Conservation (phyloP, 2,329 filamentous ascomycete genomes). For the Epichloe glyceriae region DNA sequence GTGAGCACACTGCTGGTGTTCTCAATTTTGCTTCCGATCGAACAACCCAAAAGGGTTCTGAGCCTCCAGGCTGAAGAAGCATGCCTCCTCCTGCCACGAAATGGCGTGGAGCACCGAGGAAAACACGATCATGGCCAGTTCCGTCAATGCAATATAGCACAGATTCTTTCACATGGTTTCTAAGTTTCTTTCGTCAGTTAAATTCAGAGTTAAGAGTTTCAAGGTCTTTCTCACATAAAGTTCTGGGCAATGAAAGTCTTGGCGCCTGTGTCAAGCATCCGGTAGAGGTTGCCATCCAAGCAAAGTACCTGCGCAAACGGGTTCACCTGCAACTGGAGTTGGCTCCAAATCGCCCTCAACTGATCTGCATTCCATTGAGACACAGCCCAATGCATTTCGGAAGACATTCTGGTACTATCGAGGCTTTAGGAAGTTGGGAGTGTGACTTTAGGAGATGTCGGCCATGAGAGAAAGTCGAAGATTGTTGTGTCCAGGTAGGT, state of each 20-base stretch:
- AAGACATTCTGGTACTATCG: background rate
- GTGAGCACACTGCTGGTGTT: conserved; percentile 5
- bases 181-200: background rate
- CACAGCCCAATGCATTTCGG: background rate
- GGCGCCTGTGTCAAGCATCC: conserved; percentile 9
- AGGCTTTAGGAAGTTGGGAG: too few relatives aligned
- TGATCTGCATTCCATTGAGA: conserved; percentile 5
- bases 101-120: conserved; percentile 14
- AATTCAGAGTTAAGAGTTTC: background rate
- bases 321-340: conserved; percentile 7
- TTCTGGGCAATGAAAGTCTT: conserved; percentile 12
- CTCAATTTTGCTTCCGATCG: conserved; percentile 5
- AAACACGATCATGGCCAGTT: conserved; percentile 13
- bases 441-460: background rate
- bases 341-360: conserved; percentile 9
- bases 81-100: conserved; percentile 12
- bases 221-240: conserved; percentile 12
- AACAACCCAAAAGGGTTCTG: conserved; percentile 14
- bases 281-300: conserved; percentile 10
- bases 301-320: conserved; percentile 10
- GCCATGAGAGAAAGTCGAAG: background rate
- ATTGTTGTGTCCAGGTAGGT: background rate
- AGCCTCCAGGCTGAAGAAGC: conserved; percentile 8
- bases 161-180: conserved; percentile 9
- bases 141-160: conserved; percentile 17